These are phyloP conservation scores for Ophiocordyceps camponoti-leonardi DNA, from an alignment of 2,329 filamentous ascomycete genomes.

Conservation along the genomic window DNA sequence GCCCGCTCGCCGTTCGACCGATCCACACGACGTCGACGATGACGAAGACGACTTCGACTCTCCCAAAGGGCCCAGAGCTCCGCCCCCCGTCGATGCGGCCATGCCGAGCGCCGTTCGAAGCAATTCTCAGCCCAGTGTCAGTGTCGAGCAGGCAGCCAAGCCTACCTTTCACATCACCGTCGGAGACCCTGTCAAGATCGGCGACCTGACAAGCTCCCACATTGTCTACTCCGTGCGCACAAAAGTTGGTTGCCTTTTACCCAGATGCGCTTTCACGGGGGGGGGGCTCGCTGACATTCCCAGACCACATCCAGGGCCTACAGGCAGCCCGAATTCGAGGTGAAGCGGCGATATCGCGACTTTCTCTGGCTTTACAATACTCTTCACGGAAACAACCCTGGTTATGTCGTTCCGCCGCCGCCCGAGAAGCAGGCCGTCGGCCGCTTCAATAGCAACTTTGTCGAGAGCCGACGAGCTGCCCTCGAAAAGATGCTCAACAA, in stretches of 20 bases:
- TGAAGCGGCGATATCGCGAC: constrained; percentile 86
- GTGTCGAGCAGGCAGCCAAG: constrained; percentile 83
- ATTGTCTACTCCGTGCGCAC: constrained; percentile 95
- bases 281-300: not conserved
- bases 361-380: constrained; percentile 97
- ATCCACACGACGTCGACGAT: constrained; percentile 51
- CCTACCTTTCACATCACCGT: constrained; percentile 82
- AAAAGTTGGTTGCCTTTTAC: constrained; percentile 37
- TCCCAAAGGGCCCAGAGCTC: constrained; percentile 38
- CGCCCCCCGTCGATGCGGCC: constrained; percentile 45
- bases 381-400: constrained; percentile 84
- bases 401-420: constrained; percentile 84
- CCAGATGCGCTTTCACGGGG: not conserved
- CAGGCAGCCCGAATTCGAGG: constrained; percentile 77
- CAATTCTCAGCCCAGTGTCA: constrained; percentile 59
- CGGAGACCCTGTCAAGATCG: constrained; percentile 94
- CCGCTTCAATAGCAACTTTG: constrained; percentile 90
- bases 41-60: constrained; percentile 52
- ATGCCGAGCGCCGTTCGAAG: constrained; percentile 31
- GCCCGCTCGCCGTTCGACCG: constrained; percentile 26
- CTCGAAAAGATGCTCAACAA: constrained; percentile 98
- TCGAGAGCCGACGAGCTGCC: constrained; percentile 78
- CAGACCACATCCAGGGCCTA: constrained; percentile 94
- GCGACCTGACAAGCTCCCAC: constrained; percentile 89
- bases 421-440: constrained; percentile 97